These are phyloP conservation scores for Aschersonia sp. DNA, from an alignment of 2,329 filamentous ascomycete genomes.

Conservation along the genomic window DNA sequence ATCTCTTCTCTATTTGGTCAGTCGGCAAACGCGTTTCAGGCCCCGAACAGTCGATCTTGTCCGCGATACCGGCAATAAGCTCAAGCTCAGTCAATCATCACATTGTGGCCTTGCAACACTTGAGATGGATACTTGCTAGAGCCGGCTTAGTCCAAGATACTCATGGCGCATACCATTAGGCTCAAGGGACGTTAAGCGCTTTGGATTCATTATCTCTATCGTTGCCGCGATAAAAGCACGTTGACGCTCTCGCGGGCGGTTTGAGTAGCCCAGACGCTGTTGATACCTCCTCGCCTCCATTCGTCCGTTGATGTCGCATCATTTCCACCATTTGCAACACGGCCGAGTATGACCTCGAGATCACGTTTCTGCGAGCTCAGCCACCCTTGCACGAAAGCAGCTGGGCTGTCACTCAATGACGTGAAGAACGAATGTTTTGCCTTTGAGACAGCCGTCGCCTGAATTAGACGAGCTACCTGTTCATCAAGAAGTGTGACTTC, in stretches of 20 bases:
- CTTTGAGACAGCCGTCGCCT: constrained; percentile 71
- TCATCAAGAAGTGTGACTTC: constrained; percentile 70
- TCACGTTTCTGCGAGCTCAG: constrained; percentile 82
- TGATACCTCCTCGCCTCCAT: constrained; percentile 47
- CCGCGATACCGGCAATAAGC: too few species aligned
- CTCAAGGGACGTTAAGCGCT: too few species aligned
- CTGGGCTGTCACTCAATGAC: constrained; percentile 65
- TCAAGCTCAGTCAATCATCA: too few species aligned
- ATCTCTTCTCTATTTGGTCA: too few species aligned
- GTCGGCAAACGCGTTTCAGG: too few species aligned
- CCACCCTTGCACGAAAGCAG: constrained; percentile 76
- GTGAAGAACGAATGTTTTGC: constrained; percentile 83
- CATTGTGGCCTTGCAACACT: too few species aligned
- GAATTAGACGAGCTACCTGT: constrained; percentile 67
- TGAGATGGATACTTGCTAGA: too few species aligned
- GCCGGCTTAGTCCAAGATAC: too few species aligned
- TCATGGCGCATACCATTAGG: too few species aligned
- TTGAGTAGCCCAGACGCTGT: constrained; percentile 40
- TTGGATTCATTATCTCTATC: constrained; percentile 7
- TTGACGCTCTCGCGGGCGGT: constrained; percentile 50
- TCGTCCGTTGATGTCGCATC: constrained; percentile 45
- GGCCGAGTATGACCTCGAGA: constrained; percentile 74
- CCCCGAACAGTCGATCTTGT: too few species aligned
- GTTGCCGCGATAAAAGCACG: constrained; percentile 41
- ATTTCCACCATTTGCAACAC: constrained; percentile 50